Evolutionary conservation across 2,329 filamentous ascomycete genomes (phyloP), one percentile per base, ranked within the genome.

Genomic region (Pseudogymnoascus sp.): DNA sequence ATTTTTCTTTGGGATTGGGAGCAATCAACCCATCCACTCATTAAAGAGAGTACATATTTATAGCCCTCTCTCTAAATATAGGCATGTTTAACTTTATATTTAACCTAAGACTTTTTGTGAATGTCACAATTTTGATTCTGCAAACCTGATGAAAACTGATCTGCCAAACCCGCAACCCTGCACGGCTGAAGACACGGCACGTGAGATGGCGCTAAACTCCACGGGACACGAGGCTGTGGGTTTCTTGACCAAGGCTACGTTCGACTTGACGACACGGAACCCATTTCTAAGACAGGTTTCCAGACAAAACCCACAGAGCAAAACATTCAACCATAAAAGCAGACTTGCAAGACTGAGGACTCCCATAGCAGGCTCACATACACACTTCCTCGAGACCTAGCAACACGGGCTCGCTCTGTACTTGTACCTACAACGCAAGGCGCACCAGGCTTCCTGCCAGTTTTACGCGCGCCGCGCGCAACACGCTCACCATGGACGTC

Each of bases 51-150:
- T 21, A 52, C 13, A 52, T 52, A 31, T 52, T 52, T 31, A 52
- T 52, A 52, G 42, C 42, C 42, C 42, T 52, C 42, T 52, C 42
- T 52, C 42, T 52, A 52, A 52, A 52, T 52, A 52, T 31, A 52
- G 42, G 42, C 42, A 52, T 31, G 42, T 52, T 31, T 25, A 29
- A 52, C 25, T 31, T 37, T 15, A 52, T 10, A 18, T 18, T 18
- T 18, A 18, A 18, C 25, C 7, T 29, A 52, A 31, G 25, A 52
- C 42, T 18, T 31, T 42, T 40, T 48, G 29, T 52, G 42, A 52
- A 29, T 31, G 15, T 52, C 42, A 52, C 13, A 52, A 48, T 31
- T 27, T 48, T 9, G 7, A 29, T 18, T 18, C 18, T 18, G 18
- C 18, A 42, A 52, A 27, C 25, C 27, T 31, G 25, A 15, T 52